Percentiles rank a stretch among this genome's conserved stretches.
Evolutionary conservation across 176 grass and related monocot genomes (phyloP).

Genomic region (Carex kokanica): DNA sequence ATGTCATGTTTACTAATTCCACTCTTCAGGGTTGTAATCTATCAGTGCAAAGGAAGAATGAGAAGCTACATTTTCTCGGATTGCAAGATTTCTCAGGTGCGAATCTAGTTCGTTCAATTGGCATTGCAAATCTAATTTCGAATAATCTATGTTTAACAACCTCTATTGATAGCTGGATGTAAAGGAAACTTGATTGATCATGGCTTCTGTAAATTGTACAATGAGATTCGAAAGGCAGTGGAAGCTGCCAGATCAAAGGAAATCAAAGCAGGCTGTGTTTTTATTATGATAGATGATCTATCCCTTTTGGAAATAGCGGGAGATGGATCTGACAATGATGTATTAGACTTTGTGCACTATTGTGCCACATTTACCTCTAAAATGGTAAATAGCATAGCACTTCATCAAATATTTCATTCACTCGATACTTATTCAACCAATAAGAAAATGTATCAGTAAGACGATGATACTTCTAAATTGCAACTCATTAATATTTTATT

Average conservation of each 20-base stretch:
- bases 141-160: constrained; percentile 23
- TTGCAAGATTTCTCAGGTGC: constrained; percentile 68
- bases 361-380: constrained; percentile 59
- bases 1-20: not conserved
- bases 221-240: constrained; percentile 43
- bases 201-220: constrained; percentile 54
- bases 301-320: constrained; percentile 79
- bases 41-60: constrained; percentile 53
- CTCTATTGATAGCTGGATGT: constrained; percentile 39
- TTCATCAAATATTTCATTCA: not conserved
- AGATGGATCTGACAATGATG: constrained; percentile 50
- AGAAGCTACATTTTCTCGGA: constrained; percentile 69
- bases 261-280: constrained; percentile 32
- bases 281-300: constrained; percentile 66
- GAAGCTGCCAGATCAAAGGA: constrained; percentile 35
- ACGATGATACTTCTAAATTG: too few relatives aligned
- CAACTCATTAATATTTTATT: too few relatives aligned
- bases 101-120: constrained; percentile 18
- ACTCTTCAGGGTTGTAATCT: constrained; percentile 64
- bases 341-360: constrained; percentile 80
- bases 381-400: constrained; percentile 44
- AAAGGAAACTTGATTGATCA: constrained; percentile 30
- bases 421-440: not conserved
- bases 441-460: not conserved
- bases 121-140: not conserved